Conservation (phyloP, 345 rosid species). For the Gynandropsis gynandra region DNA sequence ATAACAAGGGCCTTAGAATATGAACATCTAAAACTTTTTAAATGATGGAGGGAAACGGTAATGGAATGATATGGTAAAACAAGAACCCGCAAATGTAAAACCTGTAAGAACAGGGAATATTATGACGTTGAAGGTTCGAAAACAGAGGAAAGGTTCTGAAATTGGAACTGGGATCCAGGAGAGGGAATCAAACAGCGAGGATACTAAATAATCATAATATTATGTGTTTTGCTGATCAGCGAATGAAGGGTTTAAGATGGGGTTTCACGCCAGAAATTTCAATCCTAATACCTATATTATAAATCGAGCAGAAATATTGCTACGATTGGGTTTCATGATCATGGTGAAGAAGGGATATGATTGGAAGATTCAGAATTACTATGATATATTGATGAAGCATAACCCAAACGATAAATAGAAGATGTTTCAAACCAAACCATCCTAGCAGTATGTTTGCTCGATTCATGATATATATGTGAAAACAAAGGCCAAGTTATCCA, state of each 20-base stretch:
- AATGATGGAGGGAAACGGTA: not conserved
- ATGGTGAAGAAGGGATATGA: not conserved
- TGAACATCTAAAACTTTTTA: too few species aligned
- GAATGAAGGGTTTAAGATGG: too few species aligned
- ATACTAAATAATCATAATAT: too few species aligned
- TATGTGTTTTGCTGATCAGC: too few species aligned
- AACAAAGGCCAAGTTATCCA: too few species aligned
- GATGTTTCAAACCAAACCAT: too few species aligned
- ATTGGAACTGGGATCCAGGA: not conserved
- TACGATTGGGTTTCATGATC: not conserved
- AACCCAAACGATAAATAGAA: not conserved
- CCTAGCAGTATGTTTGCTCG: too few species aligned
- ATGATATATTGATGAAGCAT: not conserved
- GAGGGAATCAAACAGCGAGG: too few species aligned
- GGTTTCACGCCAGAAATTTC: too few species aligned
- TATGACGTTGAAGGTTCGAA: not conserved
- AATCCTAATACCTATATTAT: not conserved
- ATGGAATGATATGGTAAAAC: slow-evolving; percentile 13
- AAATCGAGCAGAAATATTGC: not conserved
- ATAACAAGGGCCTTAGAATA: not conserved
- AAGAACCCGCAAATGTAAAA: slow-evolving; percentile 10
- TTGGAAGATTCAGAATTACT: not conserved
- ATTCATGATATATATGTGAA: too few species aligned
- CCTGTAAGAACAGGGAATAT: not conserved
- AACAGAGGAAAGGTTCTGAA: slow-evolving; percentile 2